These are phyloP conservation scores for Entomortierella parvispora DNA, from an alignment of 192 early-diverging fungal genomes.

Conservation along the genomic window DNA sequence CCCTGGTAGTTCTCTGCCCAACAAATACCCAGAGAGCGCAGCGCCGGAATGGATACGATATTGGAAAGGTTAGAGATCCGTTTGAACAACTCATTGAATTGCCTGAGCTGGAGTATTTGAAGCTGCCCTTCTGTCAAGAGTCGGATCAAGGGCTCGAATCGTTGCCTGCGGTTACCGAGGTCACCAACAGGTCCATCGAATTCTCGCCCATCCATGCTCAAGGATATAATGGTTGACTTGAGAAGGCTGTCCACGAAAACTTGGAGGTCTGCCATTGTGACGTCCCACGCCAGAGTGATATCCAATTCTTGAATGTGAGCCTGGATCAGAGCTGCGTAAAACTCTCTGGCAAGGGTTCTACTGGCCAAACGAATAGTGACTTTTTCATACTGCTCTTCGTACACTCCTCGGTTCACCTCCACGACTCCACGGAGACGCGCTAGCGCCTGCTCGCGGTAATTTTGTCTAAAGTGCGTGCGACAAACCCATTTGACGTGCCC, in stretches of 20 bases:
- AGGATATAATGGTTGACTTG: not conserved
- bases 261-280: slow-evolving; percentile 1
- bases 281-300: slow-evolving; percentile 1
- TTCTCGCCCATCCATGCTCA: not conserved
- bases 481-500: slow-evolving; percentile 37
- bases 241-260: not conserved
- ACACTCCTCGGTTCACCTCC: not conserved
- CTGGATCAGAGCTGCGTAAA: slow-evolving; percentile 11
- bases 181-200: not conserved
- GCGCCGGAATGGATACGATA: too few relatives aligned
- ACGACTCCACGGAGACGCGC: slow-evolving; percentile 5
- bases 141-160: slow-evolving; percentile 10
- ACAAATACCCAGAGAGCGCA: too few relatives aligned
- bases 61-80: too few relatives aligned
- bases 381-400: slow-evolving; percentile 6
- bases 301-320: slow-evolving; percentile 4
- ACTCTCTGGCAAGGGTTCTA: not conserved
- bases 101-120: not conserved
- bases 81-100: not conserved
- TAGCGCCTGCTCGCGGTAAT: slow-evolving; percentile 1
- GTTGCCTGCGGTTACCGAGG: not conserved
- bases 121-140: slow-evolving; percentile 8
- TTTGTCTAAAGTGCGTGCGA: slow-evolving; percentile 15
- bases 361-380: not conserved
- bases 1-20: too few relatives aligned